Evolutionary conservation across 306 rosid genomes (phyloP), one percentile per base, ranked within the genome.

Genomic region (Cucurbita maxima): DNA sequence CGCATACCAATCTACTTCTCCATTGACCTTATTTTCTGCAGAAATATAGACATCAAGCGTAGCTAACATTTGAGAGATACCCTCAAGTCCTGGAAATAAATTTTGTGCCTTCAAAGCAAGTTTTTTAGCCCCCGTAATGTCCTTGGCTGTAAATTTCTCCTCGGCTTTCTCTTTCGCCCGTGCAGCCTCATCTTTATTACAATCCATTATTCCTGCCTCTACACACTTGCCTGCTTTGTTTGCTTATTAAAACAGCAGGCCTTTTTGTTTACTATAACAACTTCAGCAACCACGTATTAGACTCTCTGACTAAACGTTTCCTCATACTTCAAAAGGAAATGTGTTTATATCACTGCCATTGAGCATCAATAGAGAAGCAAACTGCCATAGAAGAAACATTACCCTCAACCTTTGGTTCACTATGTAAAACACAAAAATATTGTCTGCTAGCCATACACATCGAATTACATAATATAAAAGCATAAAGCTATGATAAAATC

Each of bases 1-100:
- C n/a, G 90, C 92, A 40, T 94, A 90, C 97, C 94, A 90, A 85
- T 94, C 97, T 15, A 86, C 78, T 77, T 90, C 97, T 60, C 96
- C 97, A 54, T 83, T 77, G 51, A 84, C 76, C 79, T 81, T 89
- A 45, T 79, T 89, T 80, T 89, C 96, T 0, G 96, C 88, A 53
- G 97, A 76, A 59, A 85, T 70, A 82, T 87, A 79, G n/a, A 94
- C 90, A 61, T 94, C 95, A 7, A 94, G 86, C 1, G 95, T 89
- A 40, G 97, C 83, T 77, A 94, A 12, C 89, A 94, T 82, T 58
- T 90, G 98, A 57, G 90, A 76, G 73, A 94, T 80, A 63, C 96
- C 97, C 55, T 86, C 96, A 38, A 94, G 91, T 38, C 83, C 86
- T 2, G 98, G 97, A 82, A 76, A 94, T 77, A 94, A 77, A 79